phyloP scores from a whole-genome alignment of 163 green algal species.

The Scenedesmus sp. region DNA sequence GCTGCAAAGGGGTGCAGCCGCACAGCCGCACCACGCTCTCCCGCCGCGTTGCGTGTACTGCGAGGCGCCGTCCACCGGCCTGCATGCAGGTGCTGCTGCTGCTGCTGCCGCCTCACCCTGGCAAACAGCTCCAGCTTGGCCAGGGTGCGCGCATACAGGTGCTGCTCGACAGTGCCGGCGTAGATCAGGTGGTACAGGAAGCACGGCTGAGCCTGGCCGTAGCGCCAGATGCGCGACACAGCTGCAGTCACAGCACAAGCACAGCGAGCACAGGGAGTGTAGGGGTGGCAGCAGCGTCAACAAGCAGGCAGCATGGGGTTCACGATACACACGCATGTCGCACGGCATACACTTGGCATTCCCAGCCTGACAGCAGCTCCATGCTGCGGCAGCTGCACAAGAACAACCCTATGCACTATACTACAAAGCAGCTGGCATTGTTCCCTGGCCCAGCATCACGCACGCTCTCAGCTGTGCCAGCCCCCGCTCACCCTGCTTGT shows the following conservation, averaged over 20 bases:
- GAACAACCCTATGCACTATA: too few relatives aligned
- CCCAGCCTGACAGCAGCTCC: too few relatives aligned
- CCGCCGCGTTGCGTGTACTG: too few relatives aligned
- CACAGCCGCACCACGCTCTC: neutral
- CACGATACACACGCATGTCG: neutral
- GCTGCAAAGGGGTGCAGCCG: too few relatives aligned
- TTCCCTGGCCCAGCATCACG: too few relatives aligned
- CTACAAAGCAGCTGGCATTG: too few relatives aligned
- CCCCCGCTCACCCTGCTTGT: constrained; percentile 64
- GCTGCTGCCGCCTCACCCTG: neutral
- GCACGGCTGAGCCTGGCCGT: constrained; percentile 70
- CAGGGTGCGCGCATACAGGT: constrained; percentile 68
- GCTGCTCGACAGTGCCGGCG: constrained; percentile 68
- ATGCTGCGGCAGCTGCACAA: too few relatives aligned
- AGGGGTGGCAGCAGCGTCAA: neutral
- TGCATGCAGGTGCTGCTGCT: too few relatives aligned
- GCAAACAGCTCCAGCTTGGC: constrained; percentile 77
- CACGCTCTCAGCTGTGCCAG: neutral
- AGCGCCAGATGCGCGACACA: constrained; percentile 76
- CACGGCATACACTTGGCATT: too few relatives aligned
- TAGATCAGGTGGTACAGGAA: constrained; percentile 81
- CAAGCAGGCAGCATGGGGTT: neutral
- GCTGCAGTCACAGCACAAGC: constrained; percentile 41
- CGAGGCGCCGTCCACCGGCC: neutral
- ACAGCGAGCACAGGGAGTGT: too few relatives aligned